phyloP scores from a whole-genome alignment of 2,329 filamentous ascomycete species.

The Pleurostoma richardsiae region DNA sequence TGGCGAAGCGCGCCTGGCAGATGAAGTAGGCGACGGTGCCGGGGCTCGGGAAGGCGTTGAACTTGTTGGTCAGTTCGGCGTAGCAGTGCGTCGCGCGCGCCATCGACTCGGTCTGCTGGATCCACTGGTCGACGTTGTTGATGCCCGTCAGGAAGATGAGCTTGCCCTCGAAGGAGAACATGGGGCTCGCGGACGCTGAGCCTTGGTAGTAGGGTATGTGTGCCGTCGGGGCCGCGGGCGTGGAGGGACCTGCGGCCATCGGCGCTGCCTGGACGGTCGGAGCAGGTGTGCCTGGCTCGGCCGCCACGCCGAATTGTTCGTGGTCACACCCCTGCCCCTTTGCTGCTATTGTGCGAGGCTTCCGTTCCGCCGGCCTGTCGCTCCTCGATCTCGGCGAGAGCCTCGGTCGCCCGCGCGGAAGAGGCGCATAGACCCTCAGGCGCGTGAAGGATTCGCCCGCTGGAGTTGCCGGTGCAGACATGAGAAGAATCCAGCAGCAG shows the following conservation, averaged over 20 bases:
- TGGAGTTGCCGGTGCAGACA: too few relatives aligned
- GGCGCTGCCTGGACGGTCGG: too few relatives aligned
- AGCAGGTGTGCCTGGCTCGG: too few relatives aligned
- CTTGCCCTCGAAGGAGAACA: slow-evolving; percentile 7
- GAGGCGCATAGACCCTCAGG: too few relatives aligned
- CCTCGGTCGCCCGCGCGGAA: too few relatives aligned
- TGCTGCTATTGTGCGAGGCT: too few relatives aligned
- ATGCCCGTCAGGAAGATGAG: slow-evolving; percentile 6
- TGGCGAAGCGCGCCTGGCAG: slow-evolving; percentile 10
- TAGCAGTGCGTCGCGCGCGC: slow-evolving; percentile 9
- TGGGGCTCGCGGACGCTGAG: not conserved
- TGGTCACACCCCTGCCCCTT: too few relatives aligned
- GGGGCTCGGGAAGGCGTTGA: slow-evolving; percentile 9
- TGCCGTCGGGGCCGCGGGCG: not conserved
- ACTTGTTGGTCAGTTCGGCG: slow-evolving; percentile 11
- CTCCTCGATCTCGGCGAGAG: too few relatives aligned
- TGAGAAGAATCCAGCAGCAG: too few relatives aligned
- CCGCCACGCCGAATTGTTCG: not conserved
- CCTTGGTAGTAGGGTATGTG: too few relatives aligned
- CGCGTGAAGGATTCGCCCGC: too few relatives aligned
- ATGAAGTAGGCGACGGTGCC: slow-evolving; percentile 12
- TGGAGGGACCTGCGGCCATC: slow-evolving; percentile 3
- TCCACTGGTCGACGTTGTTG: slow-evolving; percentile 9
- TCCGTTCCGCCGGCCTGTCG: too few relatives aligned
- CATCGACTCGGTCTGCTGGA: slow-evolving; percentile 10